Evolutionary conservation across 2,329 filamentous ascomycete genomes (phyloP).

Genomic region (Fusarium bulbicola): DNA sequence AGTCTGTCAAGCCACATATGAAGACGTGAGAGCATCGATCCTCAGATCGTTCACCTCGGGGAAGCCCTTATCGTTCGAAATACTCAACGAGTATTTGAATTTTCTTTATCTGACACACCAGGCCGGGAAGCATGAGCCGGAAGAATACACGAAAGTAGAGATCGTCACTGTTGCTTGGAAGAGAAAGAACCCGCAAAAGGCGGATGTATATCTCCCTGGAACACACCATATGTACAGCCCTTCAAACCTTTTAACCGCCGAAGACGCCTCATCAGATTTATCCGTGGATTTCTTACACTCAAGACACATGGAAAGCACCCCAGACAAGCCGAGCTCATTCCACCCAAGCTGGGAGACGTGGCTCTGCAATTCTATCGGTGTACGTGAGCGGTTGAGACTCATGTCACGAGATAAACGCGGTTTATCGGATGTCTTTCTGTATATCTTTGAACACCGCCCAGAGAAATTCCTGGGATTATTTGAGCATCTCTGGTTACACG

Average conservation of each 20-base stretch:
- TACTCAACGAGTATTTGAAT: accelerated
- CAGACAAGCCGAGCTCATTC: background rate
- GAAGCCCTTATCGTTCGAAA: accelerated
- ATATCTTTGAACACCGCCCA: constrained; percentile 5
- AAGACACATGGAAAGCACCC: accelerated
- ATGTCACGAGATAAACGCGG: background rate
- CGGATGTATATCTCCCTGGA: background rate
- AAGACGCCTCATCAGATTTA: accelerated
- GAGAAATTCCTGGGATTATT: constrained; percentile 16
- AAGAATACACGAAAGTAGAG: accelerated
- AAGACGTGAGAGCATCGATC: background rate
- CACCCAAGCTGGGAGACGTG: background rate
- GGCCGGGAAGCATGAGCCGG: accelerated
- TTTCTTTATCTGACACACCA: background rate
- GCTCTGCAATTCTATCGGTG: background rate
- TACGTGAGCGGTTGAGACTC: background rate
- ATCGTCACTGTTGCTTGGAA: accelerated
- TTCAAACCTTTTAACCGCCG: accelerated
- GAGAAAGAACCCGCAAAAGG: accelerated
- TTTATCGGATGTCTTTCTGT: background rate
- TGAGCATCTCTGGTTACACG: constrained; percentile 10
- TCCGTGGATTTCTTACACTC: background rate
- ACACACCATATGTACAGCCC: accelerated
- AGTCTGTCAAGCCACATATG: background rate
- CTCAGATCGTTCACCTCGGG: background rate